Evolutionary conservation across 2,329 filamentous ascomycete species (phyloP).

Genomic region (Fusarium albidum): DNA sequence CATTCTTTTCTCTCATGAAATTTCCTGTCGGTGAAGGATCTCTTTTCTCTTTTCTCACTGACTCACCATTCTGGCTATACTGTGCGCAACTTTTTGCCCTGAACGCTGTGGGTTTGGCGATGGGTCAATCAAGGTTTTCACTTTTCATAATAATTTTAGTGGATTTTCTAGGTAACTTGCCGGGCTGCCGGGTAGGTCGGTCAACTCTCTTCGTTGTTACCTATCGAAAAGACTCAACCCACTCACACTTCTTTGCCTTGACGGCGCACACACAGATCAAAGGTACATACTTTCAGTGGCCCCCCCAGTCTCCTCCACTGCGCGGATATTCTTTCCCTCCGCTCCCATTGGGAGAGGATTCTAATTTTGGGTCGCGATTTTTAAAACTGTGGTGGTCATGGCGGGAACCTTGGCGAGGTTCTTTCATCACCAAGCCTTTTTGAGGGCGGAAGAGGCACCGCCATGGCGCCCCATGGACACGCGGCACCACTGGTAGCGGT

Average conservation of each 20-base stretch:
- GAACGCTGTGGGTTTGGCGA: conserved; percentile 20
- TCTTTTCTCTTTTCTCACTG: conserved; percentile 1
- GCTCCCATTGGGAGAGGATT: conserved; percentile 19
- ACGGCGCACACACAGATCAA: conserved; percentile 17
- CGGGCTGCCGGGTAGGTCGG: no score
- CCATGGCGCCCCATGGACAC: conserved; percentile 6
- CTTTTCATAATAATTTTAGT: conserved; percentile 19
- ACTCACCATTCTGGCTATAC: conserved; percentile 27
- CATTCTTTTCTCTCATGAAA: conserved; percentile 2
- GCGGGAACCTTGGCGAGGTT: conserved; percentile 11
- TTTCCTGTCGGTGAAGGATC: background rate
- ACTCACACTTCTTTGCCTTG: conserved; percentile 26
- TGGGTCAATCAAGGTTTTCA: conserved; percentile 31
- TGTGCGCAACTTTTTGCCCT: conserved; percentile 29
- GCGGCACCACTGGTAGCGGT: conserved; percentile 27
- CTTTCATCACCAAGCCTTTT: conserved; percentile 8
- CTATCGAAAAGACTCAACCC: no score
- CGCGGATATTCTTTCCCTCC: conserved; percentile 17
- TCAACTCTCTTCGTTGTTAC: background rate
- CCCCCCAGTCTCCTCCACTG: background rate
- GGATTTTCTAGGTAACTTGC: conserved; percentile 11
- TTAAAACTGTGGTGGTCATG: conserved; percentile 3
- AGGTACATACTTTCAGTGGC: conserved; percentile 5
- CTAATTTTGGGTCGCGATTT: background rate
- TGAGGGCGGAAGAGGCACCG: conserved; percentile 32